These are phyloP conservation scores for Lentinula raphanica DNA, from an alignment of 768 basidiomycete genomes.

Conservation along the genomic window DNA sequence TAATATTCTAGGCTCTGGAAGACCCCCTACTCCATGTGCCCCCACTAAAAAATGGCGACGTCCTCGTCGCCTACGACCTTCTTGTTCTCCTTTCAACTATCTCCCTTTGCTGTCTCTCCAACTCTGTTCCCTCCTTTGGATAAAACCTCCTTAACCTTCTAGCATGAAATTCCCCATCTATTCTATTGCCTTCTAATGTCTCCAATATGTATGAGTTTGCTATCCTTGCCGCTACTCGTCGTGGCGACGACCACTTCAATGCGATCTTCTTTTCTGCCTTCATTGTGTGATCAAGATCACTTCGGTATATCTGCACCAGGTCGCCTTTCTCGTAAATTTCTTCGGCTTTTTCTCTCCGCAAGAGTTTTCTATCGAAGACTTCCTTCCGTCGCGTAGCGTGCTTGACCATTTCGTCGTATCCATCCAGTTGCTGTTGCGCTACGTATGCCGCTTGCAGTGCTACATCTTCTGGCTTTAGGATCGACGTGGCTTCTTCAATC, in stretches of 20 bases:
- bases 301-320: conserved; percentile 28
- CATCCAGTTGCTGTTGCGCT: conserved; percentile 15
- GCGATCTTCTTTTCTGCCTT: no score
- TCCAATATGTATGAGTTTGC: conserved; percentile 22
- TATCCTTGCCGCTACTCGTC: conserved; percentile 7
- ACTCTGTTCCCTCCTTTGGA: no score
- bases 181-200: conserved; percentile 13
- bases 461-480: background rate
- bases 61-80: conserved; percentile 5
- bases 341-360: conserved; percentile 13
- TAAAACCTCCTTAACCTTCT: conserved; percentile 17
- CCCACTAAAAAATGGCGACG: conserved; percentile 6
- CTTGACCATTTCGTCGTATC: conserved; percentile 8
- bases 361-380: conserved; percentile 26
- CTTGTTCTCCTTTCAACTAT: background rate
- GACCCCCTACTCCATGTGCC: conserved; percentile 7
- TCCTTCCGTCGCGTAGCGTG: conserved; percentile 21
- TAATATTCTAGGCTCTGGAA: no score
- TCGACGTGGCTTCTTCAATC: background rate
- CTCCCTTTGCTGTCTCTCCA: no score
- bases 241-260: conserved; percentile 26
- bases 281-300: conserved; percentile 22
- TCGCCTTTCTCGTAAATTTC: conserved; percentile 21
- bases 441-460: no score
- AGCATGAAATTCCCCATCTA: no score